Base-by-base conservation (phyloP, 805 yeast species). In the Kuraishia cidri region DNA sequence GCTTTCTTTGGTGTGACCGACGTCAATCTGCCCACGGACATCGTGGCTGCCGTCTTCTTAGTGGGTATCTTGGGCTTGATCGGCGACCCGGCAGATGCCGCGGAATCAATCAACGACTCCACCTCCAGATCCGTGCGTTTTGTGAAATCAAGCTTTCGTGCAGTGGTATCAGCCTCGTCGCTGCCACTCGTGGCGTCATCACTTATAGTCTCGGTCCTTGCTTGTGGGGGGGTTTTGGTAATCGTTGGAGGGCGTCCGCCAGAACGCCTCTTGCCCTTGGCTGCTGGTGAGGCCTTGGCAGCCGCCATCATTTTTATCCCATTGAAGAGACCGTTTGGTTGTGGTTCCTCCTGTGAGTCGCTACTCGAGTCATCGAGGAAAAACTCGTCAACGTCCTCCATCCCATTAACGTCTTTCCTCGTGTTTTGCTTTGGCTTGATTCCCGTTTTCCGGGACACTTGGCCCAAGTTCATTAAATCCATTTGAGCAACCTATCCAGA, bases 301-400 rank as follows among this genome's bases (percentile, higher is more conserved):
- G n/a, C n/a, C n/a, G n/a, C n/a, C n/a, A n/a, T n/a, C n/a, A n/a
- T n/a, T n/a, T n/a, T n/a, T n/a, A n/a, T n/a, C n/a, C n/a, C n/a
- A n/a, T n/a, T n/a, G n/a, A n/a, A n/a, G n/a, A n/a, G n/a, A n/a
- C n/a, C n/a, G n/a, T n/a, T n/a, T n/a, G n/a, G n/a, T n/a, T 31
- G 15, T 15, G 20, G 31, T 13, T 29, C 35, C 19, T 13, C 26
- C 17, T 13, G 26, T 11, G 50, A 52, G 17, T 54, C 60, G 13
- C 69, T 75, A n/a, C n/a, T n/a, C 32, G 75, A 81, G 33, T 58
- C 53, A 34, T 58, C 53, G 9, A 55, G 43, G 33, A 79, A 80
- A 50, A 79, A 80, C 35, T 78, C 86, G 41, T 75, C 78, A 11
- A 80, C 48, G 43, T 75, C 80, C 44, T 80, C 88, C 72, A 79